Evolutionary conservation across 208 protist genomes (phyloP), one percentile per base, ranked within the genome.

Genomic region (Trypanosomatidae sp.): DNA sequence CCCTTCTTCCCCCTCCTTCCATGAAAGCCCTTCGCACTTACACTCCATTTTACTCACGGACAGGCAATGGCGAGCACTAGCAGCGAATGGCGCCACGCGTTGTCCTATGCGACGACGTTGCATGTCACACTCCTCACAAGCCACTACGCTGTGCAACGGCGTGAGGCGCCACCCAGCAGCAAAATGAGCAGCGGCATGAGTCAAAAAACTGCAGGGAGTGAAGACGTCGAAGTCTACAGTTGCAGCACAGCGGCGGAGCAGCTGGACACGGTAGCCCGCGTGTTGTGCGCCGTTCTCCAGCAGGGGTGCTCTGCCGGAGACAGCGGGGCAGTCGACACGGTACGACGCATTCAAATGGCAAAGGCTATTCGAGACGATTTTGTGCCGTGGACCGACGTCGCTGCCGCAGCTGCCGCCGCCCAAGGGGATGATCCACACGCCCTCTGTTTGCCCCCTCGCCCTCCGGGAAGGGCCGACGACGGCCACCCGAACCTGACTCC

Each of bases 251-350:
- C 59, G 12, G 64, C 69, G 0, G 76, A 80, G 47, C 76, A 80
- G 55, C 66, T 76, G 19, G 76, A 80, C 64, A 80, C 70, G 30
- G 66, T 80, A 10, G 76, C 76, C 33, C 76, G 76, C 17, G 58
- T 71, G 53, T 50, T 80, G 30, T 55, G 76, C n/a, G 44, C 41
- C 19, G 43, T 69, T 10, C 30, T 82, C 39, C 67, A 17, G 13
- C 46, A 69, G 12, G 30, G 47, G n/a, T 41, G 28, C 41, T 25
- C 50, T 22, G 39, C 12, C 33, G 28, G 15, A 4, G n/a, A 33
- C 7, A 55, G 39, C 17, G 19, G 17, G 28, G 58, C 43, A 8
- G 69, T 49, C 28, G 30, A 33, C 3, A 17, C 62, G 22, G 73
- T 58, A 36, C 65, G 64, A 0, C 44, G 64, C 7, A 64, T 76